Base-by-base conservation (phyloP, 2,329 filamentous ascomycete genomes). In the Cercospora canescens region DNA sequence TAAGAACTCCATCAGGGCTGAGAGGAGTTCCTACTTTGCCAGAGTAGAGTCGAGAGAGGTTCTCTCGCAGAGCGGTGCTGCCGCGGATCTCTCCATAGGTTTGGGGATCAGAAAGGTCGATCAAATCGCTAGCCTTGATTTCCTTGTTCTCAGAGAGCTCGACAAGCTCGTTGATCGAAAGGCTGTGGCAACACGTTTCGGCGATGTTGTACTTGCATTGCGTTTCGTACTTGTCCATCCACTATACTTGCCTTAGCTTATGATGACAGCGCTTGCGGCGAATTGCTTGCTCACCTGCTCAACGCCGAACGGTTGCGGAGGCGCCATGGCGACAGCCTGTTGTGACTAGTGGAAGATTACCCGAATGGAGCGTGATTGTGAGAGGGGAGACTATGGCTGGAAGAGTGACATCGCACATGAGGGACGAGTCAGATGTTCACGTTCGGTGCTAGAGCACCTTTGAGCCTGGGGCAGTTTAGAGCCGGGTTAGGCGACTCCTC, bases 31-130 rank as follows among this genome's bases (percentile, higher is more conserved):
- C 76, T 67, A 79, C 79, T 67, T 87, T 85, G 24, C 83, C 82
- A 4, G 87, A 87, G 75, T 92, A 92, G 3, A 91, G 81, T 18
- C 83, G 81, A 6, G 90, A 86, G 14, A 95, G 84, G 54, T 88
- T 88, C 64, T 81, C 80, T 24, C 91, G 86, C 26, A 95, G 81
- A 35, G 82, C 80, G 6, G 85, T 80, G 0, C 88, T 91, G 32
- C 90, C 92, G 18, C 85, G 85, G 66, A 94, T 94, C 16, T 87
- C 81, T 26, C 91, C 91, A 76, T 96, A 94, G 6, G 86, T 89
- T 60, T 95, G 85, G 69, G 85, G 85, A 57, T 80, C 85, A 4
- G 86, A 85, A 5, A 86, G 82, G 48, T 83, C 75, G 48, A 80
- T 81, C 74, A 80, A 86, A 24, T 74, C 69, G 60, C 70, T 71